Percentiles rank a stretch among this genome's conserved stretches.
Evolutionary conservation across 352 stramenopile genomes (phyloP).

Genomic region (Elongisporangium anandrum): DNA sequence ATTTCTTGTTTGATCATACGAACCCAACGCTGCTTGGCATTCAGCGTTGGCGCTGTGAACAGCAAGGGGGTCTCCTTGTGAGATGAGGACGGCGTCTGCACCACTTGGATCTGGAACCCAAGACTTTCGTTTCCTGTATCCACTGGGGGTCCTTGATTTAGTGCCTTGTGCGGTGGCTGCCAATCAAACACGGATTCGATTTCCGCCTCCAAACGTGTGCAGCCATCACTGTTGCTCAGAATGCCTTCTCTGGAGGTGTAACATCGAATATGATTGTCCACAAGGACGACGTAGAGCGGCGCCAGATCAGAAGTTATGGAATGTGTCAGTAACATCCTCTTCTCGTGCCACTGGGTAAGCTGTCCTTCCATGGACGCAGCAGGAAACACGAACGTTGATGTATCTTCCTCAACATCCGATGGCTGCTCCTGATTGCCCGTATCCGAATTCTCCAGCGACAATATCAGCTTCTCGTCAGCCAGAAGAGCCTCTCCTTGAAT

Average conservation of each 20-base stretch:
- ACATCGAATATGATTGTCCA: slow-evolving; percentile 21
- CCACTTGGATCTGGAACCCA: slow-evolving; percentile 35
- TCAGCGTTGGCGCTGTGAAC: slow-evolving; percentile 33
- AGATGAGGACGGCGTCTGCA: background rate
- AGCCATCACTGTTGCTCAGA: slow-evolving; percentile 1
- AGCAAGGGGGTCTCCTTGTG: slow-evolving; percentile 11
- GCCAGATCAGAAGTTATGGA: background rate
- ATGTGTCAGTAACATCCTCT: slow-evolving; percentile 2
- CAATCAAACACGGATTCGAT: slow-evolving; percentile 41
- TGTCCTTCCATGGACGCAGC: slow-evolving; percentile 48
- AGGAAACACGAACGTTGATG: slow-evolving; percentile 15
- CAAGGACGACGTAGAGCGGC: slow-evolving; percentile 32
- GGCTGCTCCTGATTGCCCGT: slow-evolving; percentile 5
- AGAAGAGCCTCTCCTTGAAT: slow-evolving; percentile 51
- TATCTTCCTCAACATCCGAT: background rate
- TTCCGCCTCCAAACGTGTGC: slow-evolving; percentile 28
- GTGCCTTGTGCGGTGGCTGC: slow-evolving; percentile 13
- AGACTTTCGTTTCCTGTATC: slow-evolving; percentile 23
- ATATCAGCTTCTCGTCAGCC: slow-evolving; percentile 41
- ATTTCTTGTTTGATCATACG: slow-evolving; percentile 53
- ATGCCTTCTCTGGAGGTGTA: slow-evolving; percentile 22
- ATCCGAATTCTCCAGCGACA: slow-evolving; percentile 29
- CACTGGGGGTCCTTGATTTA: background rate
- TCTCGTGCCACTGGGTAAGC: slow-evolving; percentile 31
- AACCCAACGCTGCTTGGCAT: slow-evolving; percentile 46